phyloP scores from a whole-genome alignment of 1,284 basidiomycete genomes.

The Ceratobasidium sp. region DNA sequence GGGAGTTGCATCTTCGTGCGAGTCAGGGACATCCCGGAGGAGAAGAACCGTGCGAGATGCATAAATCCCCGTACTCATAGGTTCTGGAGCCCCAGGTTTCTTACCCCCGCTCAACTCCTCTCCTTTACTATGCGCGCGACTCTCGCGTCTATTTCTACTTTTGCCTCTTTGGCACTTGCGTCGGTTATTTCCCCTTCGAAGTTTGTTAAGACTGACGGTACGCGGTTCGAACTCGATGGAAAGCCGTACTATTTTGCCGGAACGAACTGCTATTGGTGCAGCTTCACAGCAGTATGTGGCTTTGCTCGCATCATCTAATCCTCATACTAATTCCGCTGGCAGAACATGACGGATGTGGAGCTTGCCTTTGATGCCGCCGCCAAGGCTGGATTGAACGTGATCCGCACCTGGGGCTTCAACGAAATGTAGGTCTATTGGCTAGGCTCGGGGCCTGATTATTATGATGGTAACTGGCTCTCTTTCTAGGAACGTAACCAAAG shows the following conservation, averaged over 20 bases:
- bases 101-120: not conserved
- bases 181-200: slow-evolving; percentile 34
- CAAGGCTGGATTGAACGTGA: slow-evolving; percentile 55
- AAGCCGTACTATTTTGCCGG: slow-evolving; percentile 68
- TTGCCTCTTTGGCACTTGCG: slow-evolving; percentile 34
- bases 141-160: slow-evolving; percentile 20
- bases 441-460: no score
- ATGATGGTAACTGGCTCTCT: not conserved
- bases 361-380: slow-evolving; percentile 49
- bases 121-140: slow-evolving; percentile 33
- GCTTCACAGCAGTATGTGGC: slow-evolving; percentile 50
- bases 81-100: slow-evolving; percentile 39
- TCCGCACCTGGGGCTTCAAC: slow-evolving; percentile 56
- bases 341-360: slow-evolving; percentile 49
- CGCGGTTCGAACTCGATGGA: slow-evolving; percentile 47
- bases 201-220: slow-evolving; percentile 40
- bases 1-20: not conserved
- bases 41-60: not conserved
- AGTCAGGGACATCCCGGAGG: slow-evolving; percentile 33
- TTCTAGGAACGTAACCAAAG: slow-evolving; percentile 42
- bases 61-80: not conserved
- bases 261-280: slow-evolving; percentile 70
- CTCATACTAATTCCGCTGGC: not conserved
- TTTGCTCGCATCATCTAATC: not conserved
- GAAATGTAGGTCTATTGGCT: slow-evolving; percentile 33